A percentile compares a stretch with the other conserved stretches of the same genome.
These are phyloP conservation scores for Cercospora janseana DNA, from an alignment of 2,329 filamentous ascomycete species.

Conservation along the genomic window DNA sequence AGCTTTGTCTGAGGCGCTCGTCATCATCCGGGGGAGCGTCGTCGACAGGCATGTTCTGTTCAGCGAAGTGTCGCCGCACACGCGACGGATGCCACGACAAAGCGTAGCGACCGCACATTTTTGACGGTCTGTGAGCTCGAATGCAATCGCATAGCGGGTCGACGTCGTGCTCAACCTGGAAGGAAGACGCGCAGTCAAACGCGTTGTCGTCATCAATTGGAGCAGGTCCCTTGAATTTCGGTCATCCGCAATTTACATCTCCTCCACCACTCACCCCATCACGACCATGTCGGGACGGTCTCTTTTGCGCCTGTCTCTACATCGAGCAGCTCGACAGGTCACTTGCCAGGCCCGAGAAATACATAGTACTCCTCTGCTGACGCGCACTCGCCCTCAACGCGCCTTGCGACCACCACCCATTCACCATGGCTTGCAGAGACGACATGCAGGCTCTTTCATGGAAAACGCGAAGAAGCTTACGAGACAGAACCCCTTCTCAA, in stretches of 20 bases:
- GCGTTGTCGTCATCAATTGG: conserved; percentile 15
- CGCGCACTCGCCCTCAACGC: conserved; percentile 9
- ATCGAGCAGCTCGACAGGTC: conserved; percentile 20
- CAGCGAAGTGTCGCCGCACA: conserved; percentile 69
- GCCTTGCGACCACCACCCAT: conserved; percentile 17
- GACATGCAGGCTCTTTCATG: conserved; percentile 27
- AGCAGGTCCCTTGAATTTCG: conserved; percentile 10
- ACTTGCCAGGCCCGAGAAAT: conserved; percentile 17
- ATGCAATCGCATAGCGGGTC: neutral
- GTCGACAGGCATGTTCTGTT: conserved; percentile 67
- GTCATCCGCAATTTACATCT: neutral
- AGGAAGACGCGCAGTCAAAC: conserved; percentile 8
- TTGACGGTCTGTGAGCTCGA: neutral
- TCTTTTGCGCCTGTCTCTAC: conserved; percentile 27
- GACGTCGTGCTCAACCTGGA: neutral
- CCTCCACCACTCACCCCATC: neutral
- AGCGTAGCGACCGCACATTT: conserved; percentile 68
- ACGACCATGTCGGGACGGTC: conserved; percentile 41
- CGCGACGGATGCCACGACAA: conserved; percentile 64
- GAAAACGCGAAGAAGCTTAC: conserved; percentile 38
- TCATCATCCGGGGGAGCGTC: conserved; percentile 75
- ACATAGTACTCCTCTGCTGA: conserved; percentile 21
- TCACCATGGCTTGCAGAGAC: conserved; percentile 21
- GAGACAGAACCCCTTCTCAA: conserved; percentile 41
- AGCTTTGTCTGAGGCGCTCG: conserved; percentile 68